phyloP scores from a whole-genome alignment of 345 rosid genomes.

The Ceriops zippeliana region DNA sequence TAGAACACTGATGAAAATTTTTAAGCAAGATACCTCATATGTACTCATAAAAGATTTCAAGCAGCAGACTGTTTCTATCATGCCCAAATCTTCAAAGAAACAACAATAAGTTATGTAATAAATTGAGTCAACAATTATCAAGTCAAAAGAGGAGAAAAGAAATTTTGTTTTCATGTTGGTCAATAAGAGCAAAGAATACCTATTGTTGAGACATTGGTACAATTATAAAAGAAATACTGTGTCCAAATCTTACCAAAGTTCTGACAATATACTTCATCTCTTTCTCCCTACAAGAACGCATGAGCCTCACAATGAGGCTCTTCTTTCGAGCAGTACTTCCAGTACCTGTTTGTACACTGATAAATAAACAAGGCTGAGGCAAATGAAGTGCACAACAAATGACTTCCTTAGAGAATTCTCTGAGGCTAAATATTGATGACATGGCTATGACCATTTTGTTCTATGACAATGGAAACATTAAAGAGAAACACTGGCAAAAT shows the following conservation, averaged over 20 bases:
- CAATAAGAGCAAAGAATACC: neutral
- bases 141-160: neutral
- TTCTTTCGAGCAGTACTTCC: slow-evolving; percentile 78
- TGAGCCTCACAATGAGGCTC: slow-evolving; percentile 69
- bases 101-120: neutral
- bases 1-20: no score
- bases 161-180: neutral
- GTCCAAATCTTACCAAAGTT: slow-evolving; percentile 58
- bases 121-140: neutral
- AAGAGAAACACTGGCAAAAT: neutral
- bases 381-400: slow-evolving; percentile 7
- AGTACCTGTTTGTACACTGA: slow-evolving; percentile 79
- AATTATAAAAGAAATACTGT: neutral
- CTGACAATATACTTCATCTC: slow-evolving; percentile 87
- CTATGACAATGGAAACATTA: neutral
- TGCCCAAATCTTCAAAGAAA: no score
- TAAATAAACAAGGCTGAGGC: slow-evolving; percentile 26
- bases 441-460: neutral
- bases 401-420: neutral
- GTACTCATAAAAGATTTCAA: no score
- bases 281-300: slow-evolving; percentile 82
- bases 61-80: no score
- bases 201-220: no score
- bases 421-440: neutral
- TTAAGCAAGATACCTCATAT: no score